Percentiles rank a stretch among this genome's conserved stretches.
Conservation (phyloP, 139 green algal species). For the Micractinium sp. region DNA sequence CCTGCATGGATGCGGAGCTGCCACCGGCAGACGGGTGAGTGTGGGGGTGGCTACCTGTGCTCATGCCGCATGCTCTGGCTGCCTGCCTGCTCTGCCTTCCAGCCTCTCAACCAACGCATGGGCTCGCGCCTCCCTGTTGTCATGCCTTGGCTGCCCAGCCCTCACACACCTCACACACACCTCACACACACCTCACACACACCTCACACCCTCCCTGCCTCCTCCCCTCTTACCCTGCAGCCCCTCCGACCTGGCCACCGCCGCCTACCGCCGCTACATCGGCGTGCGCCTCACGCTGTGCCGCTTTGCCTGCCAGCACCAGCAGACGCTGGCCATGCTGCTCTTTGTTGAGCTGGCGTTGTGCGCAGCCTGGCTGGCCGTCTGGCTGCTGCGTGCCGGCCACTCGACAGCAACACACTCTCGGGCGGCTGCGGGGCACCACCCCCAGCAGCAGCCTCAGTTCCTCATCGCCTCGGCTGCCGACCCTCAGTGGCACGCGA, state of each 20-base stretch:
- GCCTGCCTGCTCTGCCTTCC: background rate
- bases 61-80: background rate
- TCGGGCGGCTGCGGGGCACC: background rate
- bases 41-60: background rate
- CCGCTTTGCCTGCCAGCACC: slow-evolving; percentile 30
- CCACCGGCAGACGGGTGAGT: slow-evolving; percentile 13
- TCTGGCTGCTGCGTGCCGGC: slow-evolving; percentile 21
- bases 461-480: slow-evolving; percentile 16
- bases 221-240: background rate
- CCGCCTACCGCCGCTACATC: background rate
- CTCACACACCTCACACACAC: background rate
- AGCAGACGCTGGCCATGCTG: slow-evolving; percentile 13
- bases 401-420: background rate
- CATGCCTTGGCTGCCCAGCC: no score
- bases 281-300: slow-evolving; percentile 12
- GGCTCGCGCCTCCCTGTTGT: no score
- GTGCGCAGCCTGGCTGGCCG: slow-evolving; percentile 14
- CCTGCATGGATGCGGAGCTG: slow-evolving; percentile 16
- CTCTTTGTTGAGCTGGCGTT: slow-evolving; percentile 17
- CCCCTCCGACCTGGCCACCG: background rate
- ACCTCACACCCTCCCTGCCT: background rate
- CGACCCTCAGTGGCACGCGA: slow-evolving; percentile 19
- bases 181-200: background rate
- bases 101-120: background rate
- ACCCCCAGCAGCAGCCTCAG: background rate